These are phyloP conservation scores for Sorghum bicolor DNA, from an alignment of 176 grass and related monocot genomes.

Conservation along the genomic window Sorghum_bicolor_NCBIv3 NC_012870.2:11978001-11978500, in stretches of 20 bases:
- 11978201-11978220: neutral
- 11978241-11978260: slow-evolving; percentile 25
- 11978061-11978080: neutral
- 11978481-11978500: no score
- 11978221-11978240: neutral
- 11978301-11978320: neutral
- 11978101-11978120: neutral
- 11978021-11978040: neutral
- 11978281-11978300: slow-evolving; percentile 37
- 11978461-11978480: neutral
- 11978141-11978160: slow-evolving; percentile 40
- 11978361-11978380: neutral
- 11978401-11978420: neutral
- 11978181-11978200: neutral
- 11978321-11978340: neutral
- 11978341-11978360: neutral
- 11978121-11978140: slow-evolving; percentile 21
- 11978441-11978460: neutral
- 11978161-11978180: slow-evolving; percentile 26
- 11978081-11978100: neutral
- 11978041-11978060: slow-evolving; percentile 19
- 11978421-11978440: no score
- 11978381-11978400: neutral
- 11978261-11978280: neutral
- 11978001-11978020: neutral